A percentile compares a stretch with the other conserved stretches of the same genome.
phyloP scores from a whole-genome alignment of 139 green algal genomes.

The Closterium sp. region DNA sequence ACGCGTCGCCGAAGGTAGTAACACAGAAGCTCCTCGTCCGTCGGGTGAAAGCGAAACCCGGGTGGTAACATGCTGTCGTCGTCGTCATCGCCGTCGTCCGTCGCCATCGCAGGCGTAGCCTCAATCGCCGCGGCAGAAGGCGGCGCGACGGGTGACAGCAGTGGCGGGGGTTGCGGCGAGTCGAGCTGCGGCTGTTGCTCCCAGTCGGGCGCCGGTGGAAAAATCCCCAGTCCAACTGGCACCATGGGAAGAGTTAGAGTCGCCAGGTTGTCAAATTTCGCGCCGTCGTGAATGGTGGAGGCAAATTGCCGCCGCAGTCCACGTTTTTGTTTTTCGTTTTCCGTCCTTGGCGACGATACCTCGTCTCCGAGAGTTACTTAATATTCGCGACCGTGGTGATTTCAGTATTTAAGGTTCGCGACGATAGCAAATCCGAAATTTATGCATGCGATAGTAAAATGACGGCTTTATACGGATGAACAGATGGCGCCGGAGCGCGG shows the following conservation, averaged over 20 bases:
- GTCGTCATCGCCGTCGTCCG: not conserved
- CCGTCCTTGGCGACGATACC: too few relatives aligned
- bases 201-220: not conserved
- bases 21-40: conserved; percentile 16
- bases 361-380: too few relatives aligned
- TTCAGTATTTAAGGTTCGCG: too few relatives aligned
- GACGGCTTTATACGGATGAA: too few relatives aligned
- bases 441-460: too few relatives aligned
- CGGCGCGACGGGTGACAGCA: not conserved
- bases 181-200: not conserved
- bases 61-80: conserved; percentile 3
- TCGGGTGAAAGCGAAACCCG: conserved; percentile 30
- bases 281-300: too few relatives aligned
- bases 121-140: too few relatives aligned
- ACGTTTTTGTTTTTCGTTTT: too few relatives aligned
- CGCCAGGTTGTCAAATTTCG: not conserved
- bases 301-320: too few relatives aligned
- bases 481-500: too few relatives aligned
- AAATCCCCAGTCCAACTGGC: not conserved
- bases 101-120: not conserved
- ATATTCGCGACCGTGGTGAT: too few relatives aligned
- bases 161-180: not conserved
- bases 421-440: too few relatives aligned
- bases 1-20: conserved; percentile 18
- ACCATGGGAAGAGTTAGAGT: not conserved